These are phyloP conservation scores for Pseudopithomyces maydicus DNA, from an alignment of 2,329 filamentous ascomycete genomes.

Conservation along the genomic window DNA sequence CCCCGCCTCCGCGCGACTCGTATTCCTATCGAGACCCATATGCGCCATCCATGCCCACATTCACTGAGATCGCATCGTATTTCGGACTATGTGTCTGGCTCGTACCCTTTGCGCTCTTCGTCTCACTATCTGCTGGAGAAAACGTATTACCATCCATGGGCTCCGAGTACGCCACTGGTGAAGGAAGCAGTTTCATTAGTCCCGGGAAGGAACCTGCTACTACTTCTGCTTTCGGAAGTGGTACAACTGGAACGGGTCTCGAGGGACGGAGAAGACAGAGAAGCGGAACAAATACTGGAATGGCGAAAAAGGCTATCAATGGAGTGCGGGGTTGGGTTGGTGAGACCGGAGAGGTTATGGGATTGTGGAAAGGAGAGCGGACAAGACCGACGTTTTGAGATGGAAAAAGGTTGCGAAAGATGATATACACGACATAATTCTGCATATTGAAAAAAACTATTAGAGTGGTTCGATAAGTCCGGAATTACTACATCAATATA, in stretches of 20 bases:
- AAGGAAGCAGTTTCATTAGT: slow-evolving; percentile 55
- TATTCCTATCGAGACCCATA: slow-evolving; percentile 58
- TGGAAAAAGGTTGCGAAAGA: neutral
- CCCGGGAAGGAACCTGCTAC: slow-evolving; percentile 47
- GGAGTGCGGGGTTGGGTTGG: slow-evolving; percentile 69
- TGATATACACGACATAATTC: neutral
- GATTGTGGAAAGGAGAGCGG: slow-evolving; percentile 64
- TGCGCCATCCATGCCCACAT: slow-evolving; percentile 70
- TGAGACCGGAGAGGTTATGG: slow-evolving; percentile 65
- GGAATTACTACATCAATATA: too few species aligned
- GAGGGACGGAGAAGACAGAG: slow-evolving; percentile 47
- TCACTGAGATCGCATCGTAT: slow-evolving; percentile 93
- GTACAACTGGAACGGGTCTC: slow-evolving; percentile 37
- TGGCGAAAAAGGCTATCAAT: slow-evolving; percentile 64
- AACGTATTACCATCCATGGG: slow-evolving; percentile 95
- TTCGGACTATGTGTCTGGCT: slow-evolving; percentile 98
- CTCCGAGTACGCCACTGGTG: slow-evolving; percentile 70
- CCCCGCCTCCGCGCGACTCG: slow-evolving; percentile 55
- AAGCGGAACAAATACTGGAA: slow-evolving; percentile 59
- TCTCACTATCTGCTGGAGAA: slow-evolving; percentile 90
- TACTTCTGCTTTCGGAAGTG: slow-evolving; percentile 17
- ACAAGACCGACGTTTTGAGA: slow-evolving; percentile 51
- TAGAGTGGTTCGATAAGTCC: too few species aligned
- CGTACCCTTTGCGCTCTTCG: slow-evolving; percentile 92
- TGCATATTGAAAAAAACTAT: too few species aligned